Evolutionary conservation across 2,329 filamentous ascomycete genomes (phyloP), one percentile per base, ranked within the genome.

Genomic region (Ascosphaera apis): DNA sequence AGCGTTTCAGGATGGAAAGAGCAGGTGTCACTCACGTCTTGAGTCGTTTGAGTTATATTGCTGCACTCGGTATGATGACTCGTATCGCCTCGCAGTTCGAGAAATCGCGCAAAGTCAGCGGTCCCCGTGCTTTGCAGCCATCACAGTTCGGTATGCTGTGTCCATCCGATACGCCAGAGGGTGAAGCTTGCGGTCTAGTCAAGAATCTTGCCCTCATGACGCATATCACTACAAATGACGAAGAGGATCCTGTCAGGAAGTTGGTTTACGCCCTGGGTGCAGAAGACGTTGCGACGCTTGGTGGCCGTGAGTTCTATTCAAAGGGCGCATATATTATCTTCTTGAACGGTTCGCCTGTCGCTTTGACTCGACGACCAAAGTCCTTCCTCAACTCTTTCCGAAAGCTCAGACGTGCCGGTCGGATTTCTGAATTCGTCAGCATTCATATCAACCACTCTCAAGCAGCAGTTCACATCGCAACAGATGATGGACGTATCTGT

Each of bases 171-270:
- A 98, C 88, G 0, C 88, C 88, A 4, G 88, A 98, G 74, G 88
- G 88, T 58, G 88, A 98, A 61, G 84, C 88, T 8, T 98, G 88
- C 59, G 88, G 88, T 65, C 60, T 98, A 39, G 84, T 98, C 46
- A 98, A 98, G 65, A 98, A 98, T 50, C 58, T 98, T 61, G 88
- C 88, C 6, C 64, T 98, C 39, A 98, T 98, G 88, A 98, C 91
- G 36, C 91, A 98, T 50, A 95, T 98, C 46, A 98, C 88, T 1
- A 98, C 88, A 1, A 82, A 92, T 43, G 82, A 91, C 38, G 83
- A 93, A 38, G 88, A 95, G 51, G 81, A 73, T 13, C 84, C 88
- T 1, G 80, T 98, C 12, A 76, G 75, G 47, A 76, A 81, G 47
- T 72, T 91, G 52, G 74, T 93, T 1, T 88, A 84, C 50, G 74